Base-by-base conservation (phyloP, 2,329 filamentous ascomycete species). In the Trichophyton rubrum region DNA sequence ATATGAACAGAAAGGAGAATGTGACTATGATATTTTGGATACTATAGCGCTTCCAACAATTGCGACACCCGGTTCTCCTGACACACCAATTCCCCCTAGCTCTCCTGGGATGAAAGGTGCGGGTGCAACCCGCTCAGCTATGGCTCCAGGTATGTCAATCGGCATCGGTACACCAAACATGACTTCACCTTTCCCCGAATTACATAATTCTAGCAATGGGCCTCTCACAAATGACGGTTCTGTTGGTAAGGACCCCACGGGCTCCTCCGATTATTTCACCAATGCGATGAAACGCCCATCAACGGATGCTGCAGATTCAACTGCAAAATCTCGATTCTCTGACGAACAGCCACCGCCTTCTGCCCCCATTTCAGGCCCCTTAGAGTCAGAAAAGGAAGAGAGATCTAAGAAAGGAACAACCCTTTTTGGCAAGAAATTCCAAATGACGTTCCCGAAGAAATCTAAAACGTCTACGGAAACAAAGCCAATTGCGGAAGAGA, bases 371-470 rank as follows among this genome's bases (percentile, higher is more conserved):
- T 3, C 49, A 15, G 59, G 45, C 15, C 58, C 78, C 1, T 77
- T 56, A 27, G 64, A 64, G 17, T 59, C 61, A 24, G 64, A 64
- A 45, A 79, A 87, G 72, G 76, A 84, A 68, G 82, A 83, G 65
- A 85, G 79, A 60, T 75, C 78, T 64, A 81, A 82, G 63, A 75
- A 74, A 58, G 71, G 69, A 1, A 67, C 79, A 60, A 85, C 82
- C 1, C 77, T 89, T 4, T 95, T 95, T 70, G 85, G 87, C 49
- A 93, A 91, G 75, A 89, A 89, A 67, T 91, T 95, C 72, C 85
- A 87, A 56, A 87, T 89, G 83, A 82, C 79, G 63, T 81, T 73
- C 66, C 87, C 86, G 3, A 96, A 95, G 78, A 96, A 95, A 73
- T 79, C 92, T 13, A 83, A 89, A 15, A 82, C 82, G 0, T 82